A percentile compares a stretch with the other conserved stretches of the same genome.
Conservation (phyloP, 2,329 filamentous ascomycete genomes). For the Gaeumannomyces tritici region DNA sequence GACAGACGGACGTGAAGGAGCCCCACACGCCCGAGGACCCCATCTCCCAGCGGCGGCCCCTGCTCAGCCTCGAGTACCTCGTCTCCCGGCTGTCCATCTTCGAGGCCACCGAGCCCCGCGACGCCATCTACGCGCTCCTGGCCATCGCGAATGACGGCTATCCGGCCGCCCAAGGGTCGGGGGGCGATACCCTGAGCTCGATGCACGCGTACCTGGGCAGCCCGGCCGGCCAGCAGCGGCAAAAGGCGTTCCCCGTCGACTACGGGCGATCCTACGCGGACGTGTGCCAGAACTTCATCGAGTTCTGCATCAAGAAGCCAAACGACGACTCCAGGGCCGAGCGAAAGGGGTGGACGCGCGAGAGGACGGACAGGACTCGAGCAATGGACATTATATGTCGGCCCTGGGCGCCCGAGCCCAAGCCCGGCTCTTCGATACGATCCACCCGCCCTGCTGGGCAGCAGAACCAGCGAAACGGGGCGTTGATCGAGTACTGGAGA, state of each 20-base stretch:
- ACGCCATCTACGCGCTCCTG: conserved; percentile 22
- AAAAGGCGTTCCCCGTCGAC: conserved; percentile 20
- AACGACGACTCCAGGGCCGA: no score
- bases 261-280: conserved; percentile 20
- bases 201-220: conserved; percentile 7
- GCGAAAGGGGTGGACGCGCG: no score
- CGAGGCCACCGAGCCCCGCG: conserved; percentile 17
- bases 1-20: neutral
- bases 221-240: conserved; percentile 8
- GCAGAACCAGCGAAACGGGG: neutral
- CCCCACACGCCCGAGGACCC: neutral
- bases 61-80: conserved; percentile 23
- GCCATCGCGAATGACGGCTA: conserved; percentile 22
- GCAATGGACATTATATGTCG: conserved; percentile 27
- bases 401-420: conserved; percentile 22
- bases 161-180: neutral
- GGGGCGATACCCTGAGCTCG: conserved; percentile 3
- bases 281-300: conserved; percentile 23
- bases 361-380: conserved; percentile 6
- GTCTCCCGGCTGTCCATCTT: conserved; percentile 23
- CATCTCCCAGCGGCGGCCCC: conserved; percentile 4
- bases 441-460: neutral
- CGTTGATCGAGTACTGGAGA: neutral
- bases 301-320: conserved; percentile 16
- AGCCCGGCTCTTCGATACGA: conserved; percentile 1